phyloP scores from a whole-genome alignment of 192 early-diverging fungal genomes.

The Podila verticillata region DNA sequence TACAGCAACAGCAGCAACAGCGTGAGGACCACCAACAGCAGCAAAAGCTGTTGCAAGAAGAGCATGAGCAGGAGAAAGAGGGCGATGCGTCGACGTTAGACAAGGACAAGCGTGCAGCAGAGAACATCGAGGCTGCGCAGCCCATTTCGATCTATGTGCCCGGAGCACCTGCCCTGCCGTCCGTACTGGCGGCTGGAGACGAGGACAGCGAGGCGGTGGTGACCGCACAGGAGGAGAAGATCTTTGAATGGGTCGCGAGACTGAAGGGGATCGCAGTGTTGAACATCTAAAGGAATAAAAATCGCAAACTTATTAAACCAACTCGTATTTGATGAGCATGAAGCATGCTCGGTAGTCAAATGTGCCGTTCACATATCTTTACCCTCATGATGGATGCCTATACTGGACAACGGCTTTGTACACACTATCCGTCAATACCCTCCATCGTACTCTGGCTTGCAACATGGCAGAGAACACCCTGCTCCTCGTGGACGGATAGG shows the following conservation, averaged over 20 bases:
- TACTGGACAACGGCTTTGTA: no score
- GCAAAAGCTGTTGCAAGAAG: background rate
- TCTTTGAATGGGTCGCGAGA: slow-evolving; percentile 34
- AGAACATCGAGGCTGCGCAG: background rate
- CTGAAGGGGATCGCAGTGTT: slow-evolving; percentile 20
- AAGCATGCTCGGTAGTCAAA: no score
- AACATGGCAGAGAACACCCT: no score
- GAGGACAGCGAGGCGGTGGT: slow-evolving; percentile 15
- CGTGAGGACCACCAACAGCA: slow-evolving; percentile 6
- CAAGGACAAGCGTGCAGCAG: background rate
- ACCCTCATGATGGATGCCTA: no score
- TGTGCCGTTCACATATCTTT: no score
- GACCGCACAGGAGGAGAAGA: slow-evolving; percentile 17
- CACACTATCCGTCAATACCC: no score
- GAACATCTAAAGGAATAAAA: background rate
- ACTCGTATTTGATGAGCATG: no score
- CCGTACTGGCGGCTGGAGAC: slow-evolving; percentile 21
- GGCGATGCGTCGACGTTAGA: background rate
- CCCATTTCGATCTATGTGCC: slow-evolving; percentile 26
- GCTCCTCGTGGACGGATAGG: no score
- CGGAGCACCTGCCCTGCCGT: slow-evolving; percentile 35
- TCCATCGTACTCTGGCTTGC: no score
- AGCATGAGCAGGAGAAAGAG: background rate
- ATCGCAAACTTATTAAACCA: no score
- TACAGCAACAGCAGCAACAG: slow-evolving; percentile 31